Percentiles rank a stretch among this genome's conserved stretches.
phyloP scores from a whole-genome alignment of 345 rosid species.

The Erodium maritimum region DNA sequence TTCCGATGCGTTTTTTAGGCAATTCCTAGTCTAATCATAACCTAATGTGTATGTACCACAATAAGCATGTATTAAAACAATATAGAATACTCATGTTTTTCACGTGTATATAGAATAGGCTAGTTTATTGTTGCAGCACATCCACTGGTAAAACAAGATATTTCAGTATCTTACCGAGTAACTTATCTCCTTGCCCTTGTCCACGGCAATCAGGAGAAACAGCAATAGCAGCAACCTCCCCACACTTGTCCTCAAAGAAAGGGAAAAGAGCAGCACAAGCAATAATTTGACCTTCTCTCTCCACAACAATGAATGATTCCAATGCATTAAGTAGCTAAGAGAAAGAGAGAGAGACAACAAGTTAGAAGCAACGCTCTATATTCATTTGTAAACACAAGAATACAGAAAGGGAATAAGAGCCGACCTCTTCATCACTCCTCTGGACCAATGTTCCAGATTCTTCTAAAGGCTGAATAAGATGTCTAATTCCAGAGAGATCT shows the following conservation, averaged over 20 bases:
- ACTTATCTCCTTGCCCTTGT: constrained; percentile 93
- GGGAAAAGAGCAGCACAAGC: constrained; percentile 95
- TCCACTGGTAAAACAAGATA: too few species aligned
- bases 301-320: constrained; percentile 60
- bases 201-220: constrained; percentile 91
- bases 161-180: constrained; percentile 46
- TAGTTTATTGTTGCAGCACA: too few species aligned
- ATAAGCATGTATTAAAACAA: not conserved
- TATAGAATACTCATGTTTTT: not conserved
- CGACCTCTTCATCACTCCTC: constrained; percentile 74
- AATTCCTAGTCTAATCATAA: too few species aligned
- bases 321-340: constrained; percentile 53
- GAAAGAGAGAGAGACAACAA: constrained; percentile 7
- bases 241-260: constrained; percentile 65
- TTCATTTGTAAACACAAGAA: constrained; percentile 1
- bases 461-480: constrained; percentile 57
- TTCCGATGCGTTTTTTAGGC: too few species aligned
- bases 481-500: constrained; percentile 69
- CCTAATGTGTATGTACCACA: too few species aligned
- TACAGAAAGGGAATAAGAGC: constrained; percentile 3
- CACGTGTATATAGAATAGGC: too few species aligned
- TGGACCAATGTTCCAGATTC: constrained; percentile 56
- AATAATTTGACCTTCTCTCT: constrained; percentile 86
- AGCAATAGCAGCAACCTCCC: constrained; percentile 90
- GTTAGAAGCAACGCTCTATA: constrained; percentile 3